A percentile compares a stretch with the other conserved stretches of the same genome.
Conservation (phyloP, 2,329 filamentous ascomycete species). For the Calonectria pteridis region DNA sequence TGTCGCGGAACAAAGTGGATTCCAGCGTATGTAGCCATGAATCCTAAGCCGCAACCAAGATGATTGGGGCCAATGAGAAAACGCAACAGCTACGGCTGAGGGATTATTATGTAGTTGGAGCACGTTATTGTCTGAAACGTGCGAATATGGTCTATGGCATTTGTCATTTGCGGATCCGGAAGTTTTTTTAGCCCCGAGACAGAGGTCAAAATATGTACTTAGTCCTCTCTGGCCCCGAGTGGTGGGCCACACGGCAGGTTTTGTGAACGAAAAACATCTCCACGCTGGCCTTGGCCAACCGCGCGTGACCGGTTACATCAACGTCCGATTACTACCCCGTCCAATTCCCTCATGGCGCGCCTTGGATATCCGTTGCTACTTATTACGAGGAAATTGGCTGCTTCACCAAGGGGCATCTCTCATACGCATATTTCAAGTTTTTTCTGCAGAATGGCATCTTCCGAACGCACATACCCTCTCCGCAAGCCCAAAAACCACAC, state of each 20-base stretch:
- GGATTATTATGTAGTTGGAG: not conserved
- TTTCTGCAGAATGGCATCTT: constrained; percentile 4
- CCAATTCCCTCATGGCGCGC: not conserved
- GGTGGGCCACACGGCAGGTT: not conserved
- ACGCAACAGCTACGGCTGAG: not conserved
- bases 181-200: not conserved
- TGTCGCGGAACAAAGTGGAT: not conserved
- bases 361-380: not conserved
- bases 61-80: not conserved
- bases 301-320: constrained; percentile 13
- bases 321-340: not conserved
- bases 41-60: not conserved
- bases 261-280: not conserved
- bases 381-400: not conserved
- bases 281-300: not conserved
- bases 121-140: not conserved
- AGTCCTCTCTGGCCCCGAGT: not conserved
- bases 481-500: constrained; percentile 44
- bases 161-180: not conserved
- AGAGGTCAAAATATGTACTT: not conserved
- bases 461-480: constrained; percentile 45
- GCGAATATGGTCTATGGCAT: not conserved
- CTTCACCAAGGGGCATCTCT: not conserved
- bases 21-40: not conserved
- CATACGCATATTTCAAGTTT: not conserved